Evolutionary conservation across 1,284 basidiomycete genomes (phyloP), one percentile per base, ranked within the genome.

Genomic region (Rhodotorula sp.): DNA sequence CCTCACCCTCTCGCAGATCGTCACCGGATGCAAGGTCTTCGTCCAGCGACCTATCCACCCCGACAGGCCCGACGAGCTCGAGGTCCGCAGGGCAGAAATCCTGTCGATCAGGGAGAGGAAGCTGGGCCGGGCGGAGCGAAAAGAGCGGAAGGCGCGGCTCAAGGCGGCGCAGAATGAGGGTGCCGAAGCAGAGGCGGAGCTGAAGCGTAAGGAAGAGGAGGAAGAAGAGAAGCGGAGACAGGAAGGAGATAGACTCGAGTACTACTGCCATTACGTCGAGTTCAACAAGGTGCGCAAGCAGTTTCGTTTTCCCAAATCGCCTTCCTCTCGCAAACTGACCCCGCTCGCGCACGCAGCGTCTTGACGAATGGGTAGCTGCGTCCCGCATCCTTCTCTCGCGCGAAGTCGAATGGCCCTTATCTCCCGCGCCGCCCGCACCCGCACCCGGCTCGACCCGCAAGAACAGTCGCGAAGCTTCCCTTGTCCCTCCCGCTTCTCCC

Each of bases 291-390:
- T 76, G 52, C 50, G 66, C 53, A 16, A n/a, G 44, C 16, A 16
- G 44, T 40, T 50, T 47, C 13, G 47, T 31, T 10, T 31, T 2
- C 26, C 51, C 15, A 30, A 15, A 9, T 44, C 15, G 13, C 30
- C 24, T 52, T 37, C 60, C 7, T n/a, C 24, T 24, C 34, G 34
- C 34, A 34, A 10, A 34, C 50, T 73, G 77, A 20, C 76, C 76
- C 64, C 76, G 75, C 60, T 71, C 70, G 46, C 24, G 18, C 34
- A 9, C 11, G 40, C 66, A 77, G 82, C 93, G 96, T 77, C 85
- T 99, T 61, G 96, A 99, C 80, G 96, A 97, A 74, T 99, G 96
- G 96, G 90, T 99, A n/a, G 84, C 88, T 34, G 92, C 91, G 24
- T 89, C 90, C 5, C 87, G 94, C 46, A 85, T 99, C 68, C 86